Evolutionary conservation across 1,284 basidiomycete genomes (phyloP).

Genomic region (Cryptococcus sp.): DNA sequence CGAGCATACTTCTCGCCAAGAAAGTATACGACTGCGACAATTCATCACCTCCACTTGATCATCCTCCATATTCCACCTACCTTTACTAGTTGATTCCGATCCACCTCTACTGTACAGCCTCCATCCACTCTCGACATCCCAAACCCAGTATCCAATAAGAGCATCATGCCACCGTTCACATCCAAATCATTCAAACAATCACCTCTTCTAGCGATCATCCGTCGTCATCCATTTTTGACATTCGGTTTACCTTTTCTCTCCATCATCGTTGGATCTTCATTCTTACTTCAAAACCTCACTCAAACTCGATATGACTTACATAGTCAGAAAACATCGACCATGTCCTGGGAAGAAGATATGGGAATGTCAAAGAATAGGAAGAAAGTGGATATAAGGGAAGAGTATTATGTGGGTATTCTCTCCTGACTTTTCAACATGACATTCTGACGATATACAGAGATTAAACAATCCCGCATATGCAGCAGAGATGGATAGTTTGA

Average conservation of each 20-base stretch:
- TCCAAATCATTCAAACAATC: conserved; percentile 54
- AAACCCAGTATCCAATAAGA: no score
- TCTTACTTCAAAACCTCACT: conserved; percentile 75
- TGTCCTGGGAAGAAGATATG: conserved; percentile 78
- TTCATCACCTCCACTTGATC: no score
- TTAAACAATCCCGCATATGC: conserved; percentile 4
- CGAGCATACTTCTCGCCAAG: no score
- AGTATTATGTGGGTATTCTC: conserved; percentile 78
- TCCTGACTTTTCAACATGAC: neutral
- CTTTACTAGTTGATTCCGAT: no score
- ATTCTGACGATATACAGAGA: conserved; percentile 1
- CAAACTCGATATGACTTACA: conserved; percentile 88
- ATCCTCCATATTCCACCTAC: no score
- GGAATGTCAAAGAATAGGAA: conserved; percentile 72
- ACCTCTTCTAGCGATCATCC: conserved; percentile 26
- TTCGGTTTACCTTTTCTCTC: conserved; percentile 86
- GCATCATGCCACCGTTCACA: no score
- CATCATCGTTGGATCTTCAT: conserved; percentile 83
- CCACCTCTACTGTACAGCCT: no score
- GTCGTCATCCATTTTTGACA: conserved; percentile 49
- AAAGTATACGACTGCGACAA: no score
- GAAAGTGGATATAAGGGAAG: conserved; percentile 87
- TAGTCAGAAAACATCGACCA: conserved; percentile 68
- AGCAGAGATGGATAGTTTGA: neutral
- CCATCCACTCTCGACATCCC: no score